Evolutionary conservation across 2,329 filamentous ascomycete genomes (phyloP).

Genomic region (Magnaporthiopsis poae): DNA sequence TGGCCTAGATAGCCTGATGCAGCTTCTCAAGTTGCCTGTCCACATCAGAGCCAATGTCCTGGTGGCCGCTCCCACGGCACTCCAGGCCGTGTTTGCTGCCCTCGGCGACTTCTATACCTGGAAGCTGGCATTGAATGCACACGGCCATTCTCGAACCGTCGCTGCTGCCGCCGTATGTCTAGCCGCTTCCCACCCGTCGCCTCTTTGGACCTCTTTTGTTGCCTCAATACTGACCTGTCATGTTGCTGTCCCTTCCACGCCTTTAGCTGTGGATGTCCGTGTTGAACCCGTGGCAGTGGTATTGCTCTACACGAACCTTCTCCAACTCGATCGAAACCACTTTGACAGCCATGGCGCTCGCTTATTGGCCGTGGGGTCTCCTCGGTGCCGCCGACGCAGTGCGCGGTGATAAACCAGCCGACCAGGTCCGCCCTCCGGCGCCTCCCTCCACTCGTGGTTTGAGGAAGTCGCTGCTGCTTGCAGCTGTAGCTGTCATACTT

Average conservation of each 20-base stretch:
- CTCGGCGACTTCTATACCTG: constrained; percentile 79
- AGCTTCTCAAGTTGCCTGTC: constrained; percentile 42
- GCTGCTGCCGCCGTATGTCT: constrained; percentile 62
- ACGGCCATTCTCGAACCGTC: constrained; percentile 53
- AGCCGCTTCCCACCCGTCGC: constrained; percentile 1
- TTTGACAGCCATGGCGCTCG: constrained; percentile 68
- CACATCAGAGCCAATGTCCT: constrained; percentile 55
- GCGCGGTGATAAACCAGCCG: neutral
- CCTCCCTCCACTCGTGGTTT: constrained; percentile 28
- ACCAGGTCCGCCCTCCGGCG: constrained; percentile 12
- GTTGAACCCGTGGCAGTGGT: constrained; percentile 90
- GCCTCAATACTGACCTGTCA: neutral
- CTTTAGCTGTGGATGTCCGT: constrained; percentile 58
- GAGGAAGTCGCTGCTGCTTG: constrained; percentile 59
- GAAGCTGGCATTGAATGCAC: constrained; percentile 65
- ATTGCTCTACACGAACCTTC: constrained; percentile 82
- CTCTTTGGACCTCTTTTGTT: neutral
- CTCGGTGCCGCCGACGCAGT: constrained; percentile 28
- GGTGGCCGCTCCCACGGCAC: constrained; percentile 59
- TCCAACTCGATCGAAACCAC: constrained; percentile 92
- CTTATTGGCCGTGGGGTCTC: constrained; percentile 79
- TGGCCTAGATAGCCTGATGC: constrained; percentile 46
- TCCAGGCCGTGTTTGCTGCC: constrained; percentile 71
- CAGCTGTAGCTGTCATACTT: constrained; percentile 72
- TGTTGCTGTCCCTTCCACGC: constrained; percentile 10